Evolutionary conservation across 441 rosid genomes (phyloP).

Genomic region (Syzygium malaccense): DNA sequence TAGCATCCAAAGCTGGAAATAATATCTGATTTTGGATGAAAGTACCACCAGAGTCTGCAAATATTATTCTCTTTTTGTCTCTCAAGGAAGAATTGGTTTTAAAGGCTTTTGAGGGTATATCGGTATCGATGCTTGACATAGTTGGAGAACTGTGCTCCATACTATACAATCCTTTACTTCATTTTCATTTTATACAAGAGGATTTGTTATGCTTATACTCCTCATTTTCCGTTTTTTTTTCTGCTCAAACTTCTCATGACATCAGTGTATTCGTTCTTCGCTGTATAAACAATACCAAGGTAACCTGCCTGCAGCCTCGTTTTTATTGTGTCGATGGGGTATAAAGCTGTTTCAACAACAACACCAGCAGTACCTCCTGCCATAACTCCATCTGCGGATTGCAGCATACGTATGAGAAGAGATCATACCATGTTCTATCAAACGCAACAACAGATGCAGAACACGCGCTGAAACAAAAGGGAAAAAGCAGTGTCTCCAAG

Average conservation of each 20-base stretch:
- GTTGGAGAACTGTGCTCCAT: background rate
- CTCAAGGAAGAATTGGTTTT: background rate
- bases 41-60: background rate
- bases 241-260: background rate
- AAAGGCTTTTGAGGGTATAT: background rate
- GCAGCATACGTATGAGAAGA: background rate
- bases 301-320: slow-evolving; percentile 69
- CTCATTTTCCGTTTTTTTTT: background rate
- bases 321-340: slow-evolving; percentile 75
- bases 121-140: background rate
- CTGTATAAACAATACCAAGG: background rate
- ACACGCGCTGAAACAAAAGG: background rate
- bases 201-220: background rate
- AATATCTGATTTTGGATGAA: background rate
- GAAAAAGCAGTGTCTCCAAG: background rate
- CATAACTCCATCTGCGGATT: slow-evolving; percentile 66
- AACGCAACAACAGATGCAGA: background rate
- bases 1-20: background rate
- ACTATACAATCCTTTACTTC: background rate
- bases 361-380: slow-evolving; percentile 84
- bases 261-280: background rate
- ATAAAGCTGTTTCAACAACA: slow-evolving; percentile 68
- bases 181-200: background rate
- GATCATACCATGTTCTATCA: background rate
- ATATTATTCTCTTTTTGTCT: background rate